These are phyloP conservation scores for Talaromyces albobiverticillius DNA, from an alignment of 2,329 filamentous ascomycete species.

Conservation along the genomic window DNA sequence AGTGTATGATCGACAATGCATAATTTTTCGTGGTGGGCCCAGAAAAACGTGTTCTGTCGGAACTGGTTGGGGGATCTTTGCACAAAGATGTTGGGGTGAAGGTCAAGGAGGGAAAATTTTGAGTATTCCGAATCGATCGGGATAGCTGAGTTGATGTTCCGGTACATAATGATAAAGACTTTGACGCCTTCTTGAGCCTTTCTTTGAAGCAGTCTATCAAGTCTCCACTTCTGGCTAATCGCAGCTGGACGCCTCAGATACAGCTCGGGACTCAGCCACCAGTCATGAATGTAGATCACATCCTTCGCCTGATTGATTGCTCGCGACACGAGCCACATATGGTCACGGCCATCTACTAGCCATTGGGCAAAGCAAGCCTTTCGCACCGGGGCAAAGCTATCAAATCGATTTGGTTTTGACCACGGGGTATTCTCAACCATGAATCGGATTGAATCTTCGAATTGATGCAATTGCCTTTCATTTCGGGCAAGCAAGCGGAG, in stretches of 20 bases:
- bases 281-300: constrained; percentile 98
- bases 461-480: constrained; percentile 83
- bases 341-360: constrained; percentile 94
- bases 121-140: constrained; percentile 98
- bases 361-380: constrained; percentile 87
- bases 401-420: constrained; percentile 80
- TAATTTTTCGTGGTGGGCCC: constrained; percentile 98
- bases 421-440: constrained; percentile 83
- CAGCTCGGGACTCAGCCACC: constrained; percentile 96
- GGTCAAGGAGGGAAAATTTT: constrained; percentile 90
- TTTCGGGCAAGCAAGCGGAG: constrained; percentile 88
- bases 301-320: constrained; percentile 96
- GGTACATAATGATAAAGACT: constrained; percentile 95
- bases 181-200: constrained; percentile 96
- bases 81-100: constrained; percentile 95
- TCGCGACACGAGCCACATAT: constrained; percentile 99
- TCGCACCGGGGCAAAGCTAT: constrained; percentile 88
- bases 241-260: constrained; percentile 92
- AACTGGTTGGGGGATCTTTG: constrained; percentile 96
- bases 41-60: constrained; percentile 99
- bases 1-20: constrained; percentile 94
- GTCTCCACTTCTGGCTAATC: constrained; percentile 96
- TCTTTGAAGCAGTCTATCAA: constrained; percentile 86
- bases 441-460: constrained; percentile 84
- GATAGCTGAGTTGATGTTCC: constrained; percentile 94